Base-by-base conservation (phyloP, 2,329 filamentous ascomycete genomes). In the Bertia moriformis region DNA sequence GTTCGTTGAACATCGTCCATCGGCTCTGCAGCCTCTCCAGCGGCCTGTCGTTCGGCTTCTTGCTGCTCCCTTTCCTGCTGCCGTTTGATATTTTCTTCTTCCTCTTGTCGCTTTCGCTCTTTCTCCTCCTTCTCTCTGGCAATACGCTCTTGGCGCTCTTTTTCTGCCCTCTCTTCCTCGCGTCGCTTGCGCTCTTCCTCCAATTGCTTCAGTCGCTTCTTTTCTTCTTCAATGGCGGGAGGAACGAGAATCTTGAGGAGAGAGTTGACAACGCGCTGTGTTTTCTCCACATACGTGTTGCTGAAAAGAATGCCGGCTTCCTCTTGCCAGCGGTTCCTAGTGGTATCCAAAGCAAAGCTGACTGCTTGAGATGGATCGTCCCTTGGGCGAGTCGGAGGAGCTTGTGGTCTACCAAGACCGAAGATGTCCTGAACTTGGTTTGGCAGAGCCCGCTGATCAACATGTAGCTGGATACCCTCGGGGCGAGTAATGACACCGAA, bases 231-330 rank as follows among this genome's bases (percentile, higher is more conserved):
- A 43, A 94, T 78, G 4, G 89, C 88, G 17, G 83, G 78, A 30
- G 91, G 91, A 2, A 89, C 78, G 44, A 98, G 71, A 30, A 77
- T 61, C 35, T 74, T 78, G 30, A 86, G 65, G 18, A 98, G 71
- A 2, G 75, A 70, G 46, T 73, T 79, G 45, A 79, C 61, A 14
- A 93, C 66, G 39, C 73, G 73, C 43, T 72, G 66, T 2, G 78
- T 71, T 52, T 83, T 83, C 38, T 94, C 87, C 3, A 72, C 54
- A 39, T 79, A 71, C 38, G 62, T 67, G 17, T 66, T 60, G 18
- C 83, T 83, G 56, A 91, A 96, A 1, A 96, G 69, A 56, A 98
- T 78, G 45, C 81, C 78, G 5, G 87, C 80, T 56, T 96, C 93
- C 52, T 95, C 86, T 52, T 83, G 75, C 80, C 93, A 98, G 44